Percentiles rank a stretch among this genome's conserved stretches.
These are phyloP conservation scores for Blastobotrys arbuscula DNA, from an alignment of 1,139 yeast genomes.

Conservation along the genomic window DNA sequence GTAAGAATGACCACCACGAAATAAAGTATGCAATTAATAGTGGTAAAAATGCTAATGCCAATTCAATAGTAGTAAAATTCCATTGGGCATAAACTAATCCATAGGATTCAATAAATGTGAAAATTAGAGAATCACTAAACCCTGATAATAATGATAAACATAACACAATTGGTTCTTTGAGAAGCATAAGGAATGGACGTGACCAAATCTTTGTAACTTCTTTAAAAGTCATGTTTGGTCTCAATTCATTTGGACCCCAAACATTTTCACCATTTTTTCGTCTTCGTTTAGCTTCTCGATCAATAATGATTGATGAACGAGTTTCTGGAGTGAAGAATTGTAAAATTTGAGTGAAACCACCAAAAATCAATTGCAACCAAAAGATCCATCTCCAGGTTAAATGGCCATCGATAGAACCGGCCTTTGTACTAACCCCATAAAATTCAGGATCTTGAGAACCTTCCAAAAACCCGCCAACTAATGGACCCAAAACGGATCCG, in stretches of 20 bases:
- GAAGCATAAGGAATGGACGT: conserved; percentile 39
- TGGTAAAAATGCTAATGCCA: conserved; percentile 35
- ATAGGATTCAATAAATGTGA: conserved; percentile 38
- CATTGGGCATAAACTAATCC: conserved; percentile 31
- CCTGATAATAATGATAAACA: conserved; percentile 38
- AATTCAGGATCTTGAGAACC: conserved; percentile 16
- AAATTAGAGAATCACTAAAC: conserved; percentile 39
- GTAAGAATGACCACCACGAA: conserved; percentile 28
- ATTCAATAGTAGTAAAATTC: conserved; percentile 30
- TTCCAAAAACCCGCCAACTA: conserved; percentile 37
- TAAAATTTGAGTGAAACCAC: conserved; percentile 32
- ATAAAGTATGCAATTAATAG: conserved; percentile 36
- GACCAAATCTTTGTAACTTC: conserved; percentile 33
- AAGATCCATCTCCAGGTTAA: conserved; percentile 37
- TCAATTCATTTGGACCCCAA: conserved; percentile 33
- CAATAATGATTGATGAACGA: conserved; percentile 34
- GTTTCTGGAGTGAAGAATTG: conserved; percentile 39
- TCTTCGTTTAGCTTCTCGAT: conserved; percentile 36
- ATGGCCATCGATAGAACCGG: conserved; percentile 3
- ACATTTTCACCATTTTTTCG: conserved; percentile 30
- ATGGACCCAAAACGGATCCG: conserved; percentile 38
- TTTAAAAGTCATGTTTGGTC: conserved; percentile 24
- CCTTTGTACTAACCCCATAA: conserved; percentile 1
- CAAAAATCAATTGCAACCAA: conserved; percentile 40
- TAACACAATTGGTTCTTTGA: conserved; percentile 38